Evolutionary conservation across 2,329 filamentous ascomycete species (phyloP).

Genomic region (Chaetothyriales sp.): DNA sequence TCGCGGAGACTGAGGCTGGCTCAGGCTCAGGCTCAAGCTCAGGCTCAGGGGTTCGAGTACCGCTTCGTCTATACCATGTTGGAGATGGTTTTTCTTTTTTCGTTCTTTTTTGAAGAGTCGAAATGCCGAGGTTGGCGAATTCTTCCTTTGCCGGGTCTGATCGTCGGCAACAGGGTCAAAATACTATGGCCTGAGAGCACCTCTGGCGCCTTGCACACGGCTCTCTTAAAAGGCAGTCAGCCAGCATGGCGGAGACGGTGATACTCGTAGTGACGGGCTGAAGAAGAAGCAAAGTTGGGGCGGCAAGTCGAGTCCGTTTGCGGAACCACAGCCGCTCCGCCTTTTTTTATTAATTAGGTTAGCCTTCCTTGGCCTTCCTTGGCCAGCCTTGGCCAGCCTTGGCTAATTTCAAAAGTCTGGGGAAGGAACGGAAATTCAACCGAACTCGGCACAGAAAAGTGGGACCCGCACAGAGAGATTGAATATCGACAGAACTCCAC

Average conservation of each 20-base stretch:
- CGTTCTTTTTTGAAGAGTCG: too few relatives aligned
- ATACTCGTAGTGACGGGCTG: too few relatives aligned
- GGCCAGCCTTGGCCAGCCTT: too few relatives aligned
- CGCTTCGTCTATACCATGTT: not conserved
- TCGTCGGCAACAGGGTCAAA: not conserved
- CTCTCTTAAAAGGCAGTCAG: not conserved
- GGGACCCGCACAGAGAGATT: too few relatives aligned
- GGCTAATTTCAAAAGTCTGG: too few relatives aligned
- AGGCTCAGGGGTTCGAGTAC: not conserved
- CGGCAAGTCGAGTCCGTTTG: not conserved
- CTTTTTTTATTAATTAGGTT: not conserved
- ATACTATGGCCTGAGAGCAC: not conserved
- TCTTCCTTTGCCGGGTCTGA: not conserved
- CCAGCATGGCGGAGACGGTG: not conserved
- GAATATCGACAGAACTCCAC: too few relatives aligned
- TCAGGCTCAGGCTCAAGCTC: not conserved
- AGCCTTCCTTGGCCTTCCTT: not conserved
- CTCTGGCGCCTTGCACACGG: not conserved
- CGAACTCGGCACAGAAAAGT: too few relatives aligned
- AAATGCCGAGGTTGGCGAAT: not conserved
- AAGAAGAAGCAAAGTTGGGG: not conserved
- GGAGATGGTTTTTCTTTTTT: not conserved
- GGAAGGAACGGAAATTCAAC: too few relatives aligned
- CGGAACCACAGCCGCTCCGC: not conserved
- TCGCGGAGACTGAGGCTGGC: slow-evolving; percentile 5